Percentiles rank a stretch among this genome's conserved stretches.
Evolutionary conservation across 768 basidiomycete genomes (phyloP).

Genomic region (Tulasnella sp.): DNA sequence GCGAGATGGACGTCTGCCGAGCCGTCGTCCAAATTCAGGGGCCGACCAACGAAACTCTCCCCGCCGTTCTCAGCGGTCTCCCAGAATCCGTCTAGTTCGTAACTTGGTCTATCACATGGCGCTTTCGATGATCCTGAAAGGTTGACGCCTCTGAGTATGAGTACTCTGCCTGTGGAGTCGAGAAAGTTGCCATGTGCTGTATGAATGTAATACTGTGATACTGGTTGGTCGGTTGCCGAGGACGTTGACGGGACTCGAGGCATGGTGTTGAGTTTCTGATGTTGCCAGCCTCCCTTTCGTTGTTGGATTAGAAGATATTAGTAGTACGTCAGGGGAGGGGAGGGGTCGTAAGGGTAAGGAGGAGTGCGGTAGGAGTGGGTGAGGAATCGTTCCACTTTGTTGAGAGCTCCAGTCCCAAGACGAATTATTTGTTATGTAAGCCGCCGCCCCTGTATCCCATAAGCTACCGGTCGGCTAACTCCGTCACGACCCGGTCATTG

Average conservation of each 20-base stretch:
- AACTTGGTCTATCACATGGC: conserved; percentile 57
- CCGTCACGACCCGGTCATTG: background rate
- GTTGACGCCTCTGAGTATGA: conserved; percentile 90
- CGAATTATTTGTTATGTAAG: background rate
- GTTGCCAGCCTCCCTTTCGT: background rate
- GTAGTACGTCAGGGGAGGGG: background rate
- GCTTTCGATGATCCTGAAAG: conserved; percentile 83
- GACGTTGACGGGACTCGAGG: conserved; percentile 45
- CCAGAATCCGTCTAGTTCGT: conserved; percentile 70
- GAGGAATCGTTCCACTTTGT: background rate
- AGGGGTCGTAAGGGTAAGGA: background rate
- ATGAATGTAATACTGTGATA: conserved; percentile 43
- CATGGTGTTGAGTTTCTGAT: conserved; percentile 27
- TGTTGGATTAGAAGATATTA: background rate
- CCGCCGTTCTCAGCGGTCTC: conserved; percentile 53
- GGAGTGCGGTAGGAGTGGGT: too few relatives aligned
- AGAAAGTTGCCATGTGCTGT: conserved; percentile 60
- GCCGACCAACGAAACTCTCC: conserved; percentile 60
- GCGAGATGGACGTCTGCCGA: conserved; percentile 78
- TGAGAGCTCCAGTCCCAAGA: background rate
- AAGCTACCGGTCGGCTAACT: background rate
- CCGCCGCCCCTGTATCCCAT: background rate
- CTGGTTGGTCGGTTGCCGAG: conserved; percentile 42
- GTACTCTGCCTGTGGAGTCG: conserved; percentile 58
- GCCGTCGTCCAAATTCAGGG: conserved; percentile 74